Evolutionary conservation across 1,284 basidiomycete genomes (phyloP), one percentile per base, ranked within the genome.

Genomic region (Rhodotorula sp.): DNA sequence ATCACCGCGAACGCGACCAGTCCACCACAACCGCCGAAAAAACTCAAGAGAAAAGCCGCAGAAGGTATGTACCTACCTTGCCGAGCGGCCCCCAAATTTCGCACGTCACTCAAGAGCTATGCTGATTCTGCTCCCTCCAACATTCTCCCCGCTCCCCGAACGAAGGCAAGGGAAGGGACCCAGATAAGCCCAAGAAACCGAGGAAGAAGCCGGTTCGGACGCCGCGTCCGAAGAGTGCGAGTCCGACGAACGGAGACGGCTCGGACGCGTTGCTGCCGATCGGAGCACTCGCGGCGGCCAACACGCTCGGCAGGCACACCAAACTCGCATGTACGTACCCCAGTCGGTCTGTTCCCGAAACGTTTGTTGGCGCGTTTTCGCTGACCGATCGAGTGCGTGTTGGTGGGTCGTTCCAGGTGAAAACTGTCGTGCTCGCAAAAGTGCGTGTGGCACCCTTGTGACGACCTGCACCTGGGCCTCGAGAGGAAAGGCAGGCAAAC

Each of bases 401-500:
- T 7, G n/a, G n/a, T n/a, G n/a, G n/a, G n/a, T n/a, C n/a, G n/a
- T n/a, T n/a, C 18, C 58, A 68, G 67, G 67, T 31, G 62, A 68
- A 31, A 39, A 49, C 34, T 68, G 67, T 21, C 62, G 67, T 2
- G 12, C 16, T 1, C 56, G 67, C 48, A 68, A 68, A 29, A 43
- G 66, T 62, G 48, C 54, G 54, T 39, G 23, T 5, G 3, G 34
- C 6, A 20, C 18, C 3, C 20, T 15, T 16, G 39, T 43, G 39
- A 43, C 12, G 3, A 43, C 39, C 39, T 43, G 39, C 10, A 43
- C 14, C n/a, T 29, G 54, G n/a, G 10, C 51, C 23, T 49, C 48
- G 48, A 49, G 18, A 49, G 18, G 18, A 23, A 51, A n/a, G 46
- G n/a, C 20, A 21, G 5, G 23, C 58, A 8, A 7, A 16, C 23